Conservation (phyloP, 148 eudicot genomes). For the Amaranthus hypochondriacus region DNA sequence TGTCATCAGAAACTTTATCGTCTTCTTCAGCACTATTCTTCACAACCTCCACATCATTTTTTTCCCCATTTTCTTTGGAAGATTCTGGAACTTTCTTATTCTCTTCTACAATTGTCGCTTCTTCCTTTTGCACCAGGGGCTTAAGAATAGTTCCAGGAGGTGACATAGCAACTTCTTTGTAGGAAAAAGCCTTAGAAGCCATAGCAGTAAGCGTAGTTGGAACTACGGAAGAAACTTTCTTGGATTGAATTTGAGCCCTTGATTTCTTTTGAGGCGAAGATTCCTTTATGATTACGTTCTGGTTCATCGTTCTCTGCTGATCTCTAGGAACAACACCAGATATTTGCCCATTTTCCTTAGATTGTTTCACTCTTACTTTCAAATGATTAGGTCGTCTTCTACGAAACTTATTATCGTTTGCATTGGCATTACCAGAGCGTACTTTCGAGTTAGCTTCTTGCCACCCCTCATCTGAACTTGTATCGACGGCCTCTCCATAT, state of each 20-base stretch:
- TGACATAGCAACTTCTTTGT: slow-evolving; percentile 93
- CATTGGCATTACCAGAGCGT: slow-evolving; percentile 43
- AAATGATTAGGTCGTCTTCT: slow-evolving; percentile 59
- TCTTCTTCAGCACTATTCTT: slow-evolving; percentile 36
- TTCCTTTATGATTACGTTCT: slow-evolving; percentile 34
- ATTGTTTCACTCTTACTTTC: slow-evolving; percentile 52
- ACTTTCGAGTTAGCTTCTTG: slow-evolving; percentile 85
- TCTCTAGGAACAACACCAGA: slow-evolving; percentile 34
- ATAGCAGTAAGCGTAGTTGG: slow-evolving; percentile 38
- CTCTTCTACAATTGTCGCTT: slow-evolving; percentile 39
- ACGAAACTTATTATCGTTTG: slow-evolving; percentile 41
- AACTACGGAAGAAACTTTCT: slow-evolving; percentile 30
- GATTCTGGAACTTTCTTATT: slow-evolving; percentile 19
- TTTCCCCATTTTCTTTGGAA: slow-evolving; percentile 29
- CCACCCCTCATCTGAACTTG: slow-evolving; percentile 86
- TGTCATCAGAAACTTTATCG: slow-evolving; percentile 22
- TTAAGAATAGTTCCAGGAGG: slow-evolving; percentile 94
- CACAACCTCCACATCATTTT: slow-evolving; percentile 24
- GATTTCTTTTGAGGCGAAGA: slow-evolving; percentile 39
- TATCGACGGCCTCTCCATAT: slow-evolving; percentile 37
- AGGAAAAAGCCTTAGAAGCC: slow-evolving; percentile 84
- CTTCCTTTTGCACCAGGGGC: slow-evolving; percentile 53
- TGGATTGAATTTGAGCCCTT: slow-evolving; percentile 33
- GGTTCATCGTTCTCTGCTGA: slow-evolving; percentile 30
- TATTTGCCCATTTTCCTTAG: slow-evolving; percentile 43